Evolutionary conservation across 208 protist species (phyloP).

Genomic region (Trypanosoma vivax): DNA sequence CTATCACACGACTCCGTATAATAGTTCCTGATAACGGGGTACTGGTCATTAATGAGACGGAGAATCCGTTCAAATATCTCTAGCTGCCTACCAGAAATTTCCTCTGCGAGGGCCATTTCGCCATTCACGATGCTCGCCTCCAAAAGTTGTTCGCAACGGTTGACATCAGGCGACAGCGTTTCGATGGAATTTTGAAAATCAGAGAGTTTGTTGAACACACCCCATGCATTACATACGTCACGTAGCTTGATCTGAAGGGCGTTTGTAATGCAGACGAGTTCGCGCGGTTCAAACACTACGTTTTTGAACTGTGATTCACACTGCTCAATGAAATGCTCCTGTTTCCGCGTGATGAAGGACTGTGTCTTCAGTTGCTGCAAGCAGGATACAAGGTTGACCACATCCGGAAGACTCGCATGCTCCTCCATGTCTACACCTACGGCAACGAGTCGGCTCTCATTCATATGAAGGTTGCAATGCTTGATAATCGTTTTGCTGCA

Average conservation of each 20-base stretch:
- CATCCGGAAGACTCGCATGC: conserved; percentile 55
- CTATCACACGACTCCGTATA: conserved; percentile 66
- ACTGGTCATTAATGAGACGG: conserved; percentile 80
- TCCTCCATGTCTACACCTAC: conserved; percentile 14
- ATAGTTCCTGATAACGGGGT: conserved; percentile 80
- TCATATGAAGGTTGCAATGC: conserved; percentile 86
- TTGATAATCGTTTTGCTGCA: conserved; percentile 81
- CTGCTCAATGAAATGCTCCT: conserved; percentile 77
- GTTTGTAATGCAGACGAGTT: conserved; percentile 77
- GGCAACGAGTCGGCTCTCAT: conserved; percentile 52
- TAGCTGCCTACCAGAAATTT: conserved; percentile 78
- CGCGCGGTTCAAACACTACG: conserved; percentile 70
- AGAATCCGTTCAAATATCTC: conserved; percentile 85
- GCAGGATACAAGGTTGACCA: conserved; percentile 69
- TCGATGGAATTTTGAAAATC: conserved; percentile 80
- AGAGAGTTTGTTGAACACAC: conserved; percentile 72
- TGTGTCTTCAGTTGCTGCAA: conserved; percentile 73
- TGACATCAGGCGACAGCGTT: conserved; percentile 77
- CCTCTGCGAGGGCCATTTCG: conserved; percentile 85
- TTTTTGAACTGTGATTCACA: conserved; percentile 62
- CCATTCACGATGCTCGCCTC: conserved; percentile 84
- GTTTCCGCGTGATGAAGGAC: conserved; percentile 78
- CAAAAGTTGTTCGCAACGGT: conserved; percentile 85
- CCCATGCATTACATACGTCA: conserved; percentile 72
- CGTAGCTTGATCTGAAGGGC: conserved; percentile 78